Conservation (phyloP, 441 rosid species). For the Euphorbia schlechtendalii region DNA sequence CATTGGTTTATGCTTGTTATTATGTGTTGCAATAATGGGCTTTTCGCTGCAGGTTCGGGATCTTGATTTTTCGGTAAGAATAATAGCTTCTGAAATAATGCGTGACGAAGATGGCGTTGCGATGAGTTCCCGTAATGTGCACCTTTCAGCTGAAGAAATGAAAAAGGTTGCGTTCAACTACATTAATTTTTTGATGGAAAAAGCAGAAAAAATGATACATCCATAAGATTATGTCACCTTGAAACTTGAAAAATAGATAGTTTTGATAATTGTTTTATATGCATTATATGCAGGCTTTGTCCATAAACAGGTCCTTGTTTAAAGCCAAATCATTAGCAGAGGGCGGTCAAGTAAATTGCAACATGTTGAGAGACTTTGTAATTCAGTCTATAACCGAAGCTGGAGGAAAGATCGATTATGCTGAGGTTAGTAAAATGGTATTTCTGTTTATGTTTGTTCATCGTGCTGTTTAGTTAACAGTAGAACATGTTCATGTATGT, state of each 20-base stretch:
- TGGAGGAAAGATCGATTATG: slow-evolving; percentile 74
- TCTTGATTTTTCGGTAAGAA: slow-evolving; percentile 65
- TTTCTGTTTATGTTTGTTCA: too few species aligned
- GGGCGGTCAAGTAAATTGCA: slow-evolving; percentile 38
- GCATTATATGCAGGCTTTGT: slow-evolving; percentile 53
- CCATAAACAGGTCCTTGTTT: slow-evolving; percentile 54
- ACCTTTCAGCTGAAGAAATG: slow-evolving; percentile 55
- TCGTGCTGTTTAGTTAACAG: not conserved
- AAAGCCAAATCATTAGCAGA: slow-evolving; percentile 47
- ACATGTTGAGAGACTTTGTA: slow-evolving; percentile 39
- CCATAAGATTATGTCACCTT: too few species aligned
- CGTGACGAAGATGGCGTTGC: slow-evolving; percentile 84
- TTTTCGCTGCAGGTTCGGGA: slow-evolving; percentile 53
- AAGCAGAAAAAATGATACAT: too few species aligned
- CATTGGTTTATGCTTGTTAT: not conserved
- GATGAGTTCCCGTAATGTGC: slow-evolving; percentile 82
- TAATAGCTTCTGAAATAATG: slow-evolving; percentile 60
- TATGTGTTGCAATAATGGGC: too few species aligned
- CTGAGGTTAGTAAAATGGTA: slow-evolving; percentile 41
- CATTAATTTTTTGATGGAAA: too few species aligned
- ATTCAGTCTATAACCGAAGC: slow-evolving; percentile 43
- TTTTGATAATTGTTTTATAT: not conserved
- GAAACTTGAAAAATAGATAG: too few species aligned
- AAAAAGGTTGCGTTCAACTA: slow-evolving; percentile 46
- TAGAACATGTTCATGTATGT: too few species aligned